Evolutionary conservation across 139 green algal species (phyloP).

Genomic region (Chlorella sp.): DNA sequence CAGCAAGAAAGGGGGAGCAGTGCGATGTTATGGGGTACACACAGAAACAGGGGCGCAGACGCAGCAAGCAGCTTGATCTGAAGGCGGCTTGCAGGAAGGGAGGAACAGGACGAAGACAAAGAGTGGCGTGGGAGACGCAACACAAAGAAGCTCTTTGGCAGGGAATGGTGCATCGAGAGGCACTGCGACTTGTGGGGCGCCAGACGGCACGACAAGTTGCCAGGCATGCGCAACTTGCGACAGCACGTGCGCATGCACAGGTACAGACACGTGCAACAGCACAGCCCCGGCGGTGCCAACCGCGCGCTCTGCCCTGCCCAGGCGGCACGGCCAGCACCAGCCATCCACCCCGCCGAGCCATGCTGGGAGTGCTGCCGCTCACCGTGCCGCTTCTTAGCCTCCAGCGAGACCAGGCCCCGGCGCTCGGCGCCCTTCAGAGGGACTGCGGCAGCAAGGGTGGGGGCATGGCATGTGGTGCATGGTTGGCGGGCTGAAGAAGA

Average conservation of each 20-base stretch:
- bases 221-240: no score
- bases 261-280: no score
- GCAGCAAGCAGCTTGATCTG: not conserved
- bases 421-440: slow-evolving; percentile 65
- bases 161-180: no score
- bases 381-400: slow-evolving; percentile 74
- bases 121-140: no score
- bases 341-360: no score
- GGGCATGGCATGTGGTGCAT: not conserved
- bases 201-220: no score
- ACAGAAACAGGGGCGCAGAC: not conserved
- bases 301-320: not conserved
- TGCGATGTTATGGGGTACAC: not conserved
- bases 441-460: slow-evolving; percentile 3
- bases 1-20: not conserved
- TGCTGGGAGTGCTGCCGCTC: not conserved
- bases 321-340: not conserved
- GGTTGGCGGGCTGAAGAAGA: no score
- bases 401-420: slow-evolving; percentile 77
- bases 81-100: not conserved
- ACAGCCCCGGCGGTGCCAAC: no score
- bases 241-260: no score
- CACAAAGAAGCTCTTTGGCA: no score
- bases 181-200: no score
- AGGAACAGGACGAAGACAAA: no score